phyloP scores from a whole-genome alignment of 2,329 filamentous ascomycete species.

The Paecilomyces formosus region DNA sequence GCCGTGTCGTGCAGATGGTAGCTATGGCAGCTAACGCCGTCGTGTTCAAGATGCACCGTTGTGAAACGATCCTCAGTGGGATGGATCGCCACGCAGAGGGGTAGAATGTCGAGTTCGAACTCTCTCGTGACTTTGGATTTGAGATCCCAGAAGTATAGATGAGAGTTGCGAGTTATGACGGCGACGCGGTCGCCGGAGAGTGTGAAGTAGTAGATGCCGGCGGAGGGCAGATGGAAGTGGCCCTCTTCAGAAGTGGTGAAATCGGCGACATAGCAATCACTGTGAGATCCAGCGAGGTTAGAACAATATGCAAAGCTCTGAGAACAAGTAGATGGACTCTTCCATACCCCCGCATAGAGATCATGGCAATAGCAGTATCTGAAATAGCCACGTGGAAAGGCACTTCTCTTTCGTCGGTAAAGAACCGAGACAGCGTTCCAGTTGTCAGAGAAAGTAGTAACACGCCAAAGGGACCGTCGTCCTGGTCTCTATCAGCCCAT shows the following conservation, averaged over 20 bases:
- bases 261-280: slow-evolving; percentile 25
- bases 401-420: slow-evolving; percentile 14
- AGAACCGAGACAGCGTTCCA: slow-evolving; percentile 7
- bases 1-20: background rate
- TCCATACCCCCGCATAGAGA: slow-evolving; percentile 16
- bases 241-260: slow-evolving; percentile 11
- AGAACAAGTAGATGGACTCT: background rate
- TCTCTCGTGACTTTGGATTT: background rate
- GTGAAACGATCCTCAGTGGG: background rate
- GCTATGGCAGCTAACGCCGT: background rate
- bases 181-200: slow-evolving; percentile 13
- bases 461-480: slow-evolving; percentile 3
- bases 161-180: background rate
- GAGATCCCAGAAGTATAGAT: background rate
- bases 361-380: slow-evolving; percentile 12
- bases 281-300: slow-evolving; percentile 4
- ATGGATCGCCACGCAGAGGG: background rate
- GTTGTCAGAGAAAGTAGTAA: slow-evolving; percentile 9
- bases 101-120: background rate
- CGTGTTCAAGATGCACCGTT: background rate
- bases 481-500: slow-evolving; percentile 9
- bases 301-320: background rate
- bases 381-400: slow-evolving; percentile 13
- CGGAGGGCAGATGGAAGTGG: slow-evolving; percentile 20
- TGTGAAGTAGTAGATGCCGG: slow-evolving; percentile 9